Conservation (phyloP, 1,284 basidiomycete genomes). For the Athelia psychrophila region DNA sequence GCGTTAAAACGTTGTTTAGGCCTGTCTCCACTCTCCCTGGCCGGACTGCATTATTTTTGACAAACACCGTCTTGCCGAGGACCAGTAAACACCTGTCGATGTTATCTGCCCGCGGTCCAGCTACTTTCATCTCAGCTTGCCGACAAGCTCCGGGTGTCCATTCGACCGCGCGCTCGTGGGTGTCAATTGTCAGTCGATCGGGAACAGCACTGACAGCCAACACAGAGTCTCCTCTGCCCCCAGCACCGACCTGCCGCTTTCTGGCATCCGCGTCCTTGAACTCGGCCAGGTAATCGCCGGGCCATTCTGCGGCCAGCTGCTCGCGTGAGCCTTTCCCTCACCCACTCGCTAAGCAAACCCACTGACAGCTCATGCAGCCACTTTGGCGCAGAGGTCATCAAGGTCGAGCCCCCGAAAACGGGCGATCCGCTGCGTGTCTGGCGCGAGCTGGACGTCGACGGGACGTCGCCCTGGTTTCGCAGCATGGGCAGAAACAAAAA, state of each 20-base stretch:
- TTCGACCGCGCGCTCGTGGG: too few relatives aligned
- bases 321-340: constrained; percentile 43
- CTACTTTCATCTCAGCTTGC: too few relatives aligned
- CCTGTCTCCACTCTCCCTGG: too few relatives aligned
- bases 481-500: constrained; percentile 71
- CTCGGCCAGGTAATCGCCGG: constrained; percentile 70
- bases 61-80: too few relatives aligned
- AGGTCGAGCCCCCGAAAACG: constrained; percentile 56
- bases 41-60: too few relatives aligned
- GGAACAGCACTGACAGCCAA: too few relatives aligned
- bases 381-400: constrained; percentile 70
- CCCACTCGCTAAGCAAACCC: neutral
- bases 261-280: constrained; percentile 64
- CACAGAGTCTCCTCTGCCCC: neutral
- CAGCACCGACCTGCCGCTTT: constrained; percentile 39
- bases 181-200: too few relatives aligned
- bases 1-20: too few relatives aligned
- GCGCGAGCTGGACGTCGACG: constrained; percentile 67
- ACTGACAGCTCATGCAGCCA: constrained; percentile 37
- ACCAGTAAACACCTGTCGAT: too few relatives aligned
- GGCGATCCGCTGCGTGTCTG: constrained; percentile 71
- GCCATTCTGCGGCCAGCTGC: constrained; percentile 68
- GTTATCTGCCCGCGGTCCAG: too few relatives aligned
- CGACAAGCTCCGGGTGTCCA: too few relatives aligned
- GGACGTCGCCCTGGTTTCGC: constrained; percentile 70